These are phyloP conservation scores for Chytridium lagenaria DNA, from an alignment of 371 early-diverging fungal genomes.

Conservation along the genomic window DNA sequence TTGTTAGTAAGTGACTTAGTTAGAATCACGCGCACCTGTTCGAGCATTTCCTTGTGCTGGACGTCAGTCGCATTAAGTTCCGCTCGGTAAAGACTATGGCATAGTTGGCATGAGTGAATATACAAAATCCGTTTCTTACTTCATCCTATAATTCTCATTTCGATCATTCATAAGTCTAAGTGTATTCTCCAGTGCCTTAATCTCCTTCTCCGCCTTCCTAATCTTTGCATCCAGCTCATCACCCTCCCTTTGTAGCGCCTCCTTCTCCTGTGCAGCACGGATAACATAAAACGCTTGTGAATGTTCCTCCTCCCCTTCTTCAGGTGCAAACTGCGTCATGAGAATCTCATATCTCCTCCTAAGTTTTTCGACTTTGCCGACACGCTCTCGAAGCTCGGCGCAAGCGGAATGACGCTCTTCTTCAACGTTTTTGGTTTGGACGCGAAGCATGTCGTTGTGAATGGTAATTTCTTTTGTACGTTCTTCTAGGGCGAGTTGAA, in stretches of 20 bases:
- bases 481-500: conserved; percentile 61
- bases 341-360: conserved; percentile 62
- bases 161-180: conserved; percentile 59
- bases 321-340: conserved; percentile 59
- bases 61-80: conserved; percentile 59
- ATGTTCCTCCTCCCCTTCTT: conserved; percentile 58
- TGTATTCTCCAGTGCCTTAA: conserved; percentile 65
- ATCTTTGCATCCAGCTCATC: conserved; percentile 63
- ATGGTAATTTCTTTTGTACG: conserved; percentile 58
- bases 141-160: conserved; percentile 59
- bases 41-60: conserved; percentile 61
- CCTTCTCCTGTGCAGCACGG: conserved; percentile 58
- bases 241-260: conserved; percentile 63
- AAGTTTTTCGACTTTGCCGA: conserved; percentile 57
- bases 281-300: conserved; percentile 66
- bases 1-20: no score
- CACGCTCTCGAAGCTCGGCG: conserved; percentile 58
- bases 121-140: conserved; percentile 35
- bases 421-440: conserved; percentile 55
- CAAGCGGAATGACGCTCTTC: conserved; percentile 56
- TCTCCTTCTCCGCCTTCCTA: conserved; percentile 60
- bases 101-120: neutral
- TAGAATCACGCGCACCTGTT: conserved; percentile 48
- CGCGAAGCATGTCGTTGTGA: conserved; percentile 59
- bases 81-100: conserved; percentile 52